Base-by-base conservation (phyloP, 2,329 filamentous ascomycete species). In the Beauveria rudraprayagi region DNA sequence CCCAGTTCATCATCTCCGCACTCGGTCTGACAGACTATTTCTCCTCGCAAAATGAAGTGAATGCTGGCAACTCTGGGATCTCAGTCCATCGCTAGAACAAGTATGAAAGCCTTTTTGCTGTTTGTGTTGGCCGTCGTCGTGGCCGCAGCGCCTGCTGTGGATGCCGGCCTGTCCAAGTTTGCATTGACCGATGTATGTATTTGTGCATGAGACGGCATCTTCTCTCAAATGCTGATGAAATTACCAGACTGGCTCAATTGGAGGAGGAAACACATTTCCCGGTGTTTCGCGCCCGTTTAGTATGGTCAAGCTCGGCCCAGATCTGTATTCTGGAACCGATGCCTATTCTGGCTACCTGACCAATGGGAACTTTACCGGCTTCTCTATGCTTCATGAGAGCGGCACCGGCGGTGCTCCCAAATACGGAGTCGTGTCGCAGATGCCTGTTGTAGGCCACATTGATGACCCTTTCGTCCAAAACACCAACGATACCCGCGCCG, bases 371-470 rank as follows among this genome's bases (percentile, higher is more conserved):
- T 81, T 86, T 64, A 82, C 78, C 2, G 84, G 82, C 19, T 86
- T 86, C 70, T 83, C 80, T 62, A 77, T 87, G 79, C 82, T 87
- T 67, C 85, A 88, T 65, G 84, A 87, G 68, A 83, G 81, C 63
- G 85, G 86, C 3, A 90, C 86, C 0, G 87, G 87, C 8, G 87
- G 87, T 1, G 84, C 84, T 1, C 85, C 87, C 1, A 89, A 89
- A 69, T 90, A 89, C 63, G 87, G 87, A 5, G 83, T 87, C 1
- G 81, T 86, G 37, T 76, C 82, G 1, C 84, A 86, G 70, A 76
- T 86, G 70, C 84, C 83, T 0, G 70, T 83, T 1, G 66, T 80
- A 0, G 82, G 82, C 0, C 68, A 68, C 17, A 70, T 85, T 47
- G 66, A 65, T 8, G 80, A 88, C 61, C 84, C 85, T 2, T 72